Base-by-base conservation (phyloP, 192 early-diverging fungal species). In the Lobosporangium transversale region DNA sequence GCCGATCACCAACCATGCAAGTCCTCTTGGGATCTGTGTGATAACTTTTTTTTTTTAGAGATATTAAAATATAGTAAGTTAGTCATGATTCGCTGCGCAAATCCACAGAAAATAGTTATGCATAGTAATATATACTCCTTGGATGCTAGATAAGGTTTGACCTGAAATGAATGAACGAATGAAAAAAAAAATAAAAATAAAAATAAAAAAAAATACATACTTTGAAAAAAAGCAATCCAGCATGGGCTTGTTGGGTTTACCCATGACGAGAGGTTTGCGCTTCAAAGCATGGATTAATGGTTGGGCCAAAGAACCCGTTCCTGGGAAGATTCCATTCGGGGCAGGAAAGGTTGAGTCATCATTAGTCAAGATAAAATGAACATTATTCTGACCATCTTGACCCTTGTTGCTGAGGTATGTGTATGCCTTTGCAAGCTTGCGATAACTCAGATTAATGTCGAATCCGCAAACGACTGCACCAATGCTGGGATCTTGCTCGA, bases 1-100 rank as follows among this genome's bases (percentile, higher is more conserved):
- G 81, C 27, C 95, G 85, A 73, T 99, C 97, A 26, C 97, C 97
- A 43, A 99, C 90, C 97, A 99, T 99, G 80, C 92, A 96, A 6
- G 96, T 95, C 47, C 91, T 82, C 12, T 79, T 51, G 1, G 87
- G 89, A 58, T 98, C 91, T 4, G 98, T 84, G 50, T 90, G 84
- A 68, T 89, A 91, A 32, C 73, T 76, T 62, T 11, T 78, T 20
- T 51, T 49, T 31, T 44, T 30, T 21, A 9, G 18, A 37, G 23
- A 17, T 21, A 35, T 45, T 32, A n/a, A 44, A 33, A 52, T 5
- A 24, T 0, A 36, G 27, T 52, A n/a, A 40, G 49, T n/a, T 9
- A 44, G 52, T 14, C 49, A 15, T 33, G n/a, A n/a, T n/a, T n/a
- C n/a, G n/a, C n/a, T n/a, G n/a, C n/a, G n/a, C n/a, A n/a, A n/a